These are phyloP conservation scores for Steccherinum ochraceum DNA, from an alignment of 768 basidiomycete species.

Conservation along the genomic window DNA sequence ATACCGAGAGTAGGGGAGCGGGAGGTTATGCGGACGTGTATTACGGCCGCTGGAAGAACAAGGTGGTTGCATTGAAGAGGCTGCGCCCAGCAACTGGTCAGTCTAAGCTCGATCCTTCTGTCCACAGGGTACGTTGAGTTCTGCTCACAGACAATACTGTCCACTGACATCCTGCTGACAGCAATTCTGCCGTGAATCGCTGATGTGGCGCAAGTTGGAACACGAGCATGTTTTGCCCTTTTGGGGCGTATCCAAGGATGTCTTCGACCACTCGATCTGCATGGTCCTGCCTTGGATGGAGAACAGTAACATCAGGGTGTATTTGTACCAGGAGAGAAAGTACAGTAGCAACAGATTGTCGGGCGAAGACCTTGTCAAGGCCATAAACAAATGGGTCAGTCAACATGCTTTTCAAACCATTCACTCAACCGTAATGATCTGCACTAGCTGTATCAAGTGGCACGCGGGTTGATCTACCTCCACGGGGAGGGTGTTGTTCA, in stretches of 20 bases:
- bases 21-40: slow-evolving; percentile 5
- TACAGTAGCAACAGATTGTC: background rate
- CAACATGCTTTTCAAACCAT: background rate
- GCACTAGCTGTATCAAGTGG: slow-evolving; percentile 1
- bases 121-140: background rate
- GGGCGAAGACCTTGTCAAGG: background rate
- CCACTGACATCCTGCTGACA: too few species aligned
- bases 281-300: slow-evolving; percentile 5
- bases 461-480: slow-evolving; percentile 1
- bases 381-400: slow-evolving; percentile 3
- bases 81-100: background rate
- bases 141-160: too few species aligned
- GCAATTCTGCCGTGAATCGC: background rate
- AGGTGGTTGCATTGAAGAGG: slow-evolving; percentile 1
- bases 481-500: slow-evolving; percentile 3
- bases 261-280: background rate
- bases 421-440: background rate
- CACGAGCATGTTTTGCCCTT: slow-evolving; percentile 3
- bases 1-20: background rate
- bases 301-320: background rate
- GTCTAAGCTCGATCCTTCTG: background rate
- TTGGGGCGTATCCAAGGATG: slow-evolving; percentile 1
- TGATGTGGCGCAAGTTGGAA: slow-evolving; percentile 2
- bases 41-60: background rate
- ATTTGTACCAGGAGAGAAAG: background rate